Evolutionary conservation across 1,139 yeast species (phyloP), one percentile per base, ranked within the genome.

Genomic region (Diutina neorugosa): DNA sequence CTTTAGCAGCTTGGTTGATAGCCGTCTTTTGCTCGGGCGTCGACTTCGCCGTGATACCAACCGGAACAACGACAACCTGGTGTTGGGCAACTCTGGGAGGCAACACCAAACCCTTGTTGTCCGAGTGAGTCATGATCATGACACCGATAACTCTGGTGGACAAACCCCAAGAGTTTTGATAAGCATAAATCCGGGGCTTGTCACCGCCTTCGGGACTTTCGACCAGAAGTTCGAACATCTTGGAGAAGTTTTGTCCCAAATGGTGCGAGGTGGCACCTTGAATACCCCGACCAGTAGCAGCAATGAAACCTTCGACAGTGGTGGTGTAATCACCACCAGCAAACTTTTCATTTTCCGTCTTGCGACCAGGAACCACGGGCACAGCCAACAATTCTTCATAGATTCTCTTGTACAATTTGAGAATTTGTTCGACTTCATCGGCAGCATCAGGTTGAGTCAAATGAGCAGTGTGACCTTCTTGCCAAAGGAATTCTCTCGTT

Each of bases 211-310:
- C 87, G 60, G 99, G 98, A 69, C 88, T 86, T 73, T 94, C 98
- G 51, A 94, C 98, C 46, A 86, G 75, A 60, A 94, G 88, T 73
- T 89, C 86, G 74, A 94, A 94, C 98, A 94, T 94, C 74, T 90
- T 91, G 61, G 98, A 91, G 76, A 94, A 94, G 80, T 94, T 94
- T 69, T 90, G 96, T 60, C 99, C 99, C 67, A 94, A 77, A 68
- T 91, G 94, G 73, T 94, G 99, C 49, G 98, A 90, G 47, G 99
- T 94, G 59, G 90, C 99, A 71, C 98, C 98, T 75, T 94, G 99
- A 63, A 94, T 93, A 78, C 98, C 98, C 77, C 99, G 88, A 65
- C 99, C 99, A 56, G 98, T 93, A 57, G 96, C 88, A 61, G 97
- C 96, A 64, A 94, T 89, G 69, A 86, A 94, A 61, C 98, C 98